These are phyloP conservation scores for Cymodocea nodosa DNA, from an alignment of 116 monocot species.

Conservation along the genomic window DNA sequence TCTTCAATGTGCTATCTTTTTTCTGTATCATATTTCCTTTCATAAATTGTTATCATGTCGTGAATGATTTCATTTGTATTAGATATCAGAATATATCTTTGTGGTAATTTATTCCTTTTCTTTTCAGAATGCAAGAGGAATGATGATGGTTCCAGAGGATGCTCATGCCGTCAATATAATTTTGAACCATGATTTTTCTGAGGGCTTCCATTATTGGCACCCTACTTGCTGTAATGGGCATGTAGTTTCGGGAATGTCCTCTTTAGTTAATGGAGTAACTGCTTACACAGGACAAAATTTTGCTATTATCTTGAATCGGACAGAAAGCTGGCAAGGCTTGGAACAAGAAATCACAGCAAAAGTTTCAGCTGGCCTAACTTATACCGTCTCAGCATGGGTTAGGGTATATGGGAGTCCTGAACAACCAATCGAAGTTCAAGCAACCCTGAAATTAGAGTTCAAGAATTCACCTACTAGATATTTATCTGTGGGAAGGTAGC, in stretches of 20 bases:
- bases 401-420: constrained; percentile 15
- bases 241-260: constrained; percentile 35
- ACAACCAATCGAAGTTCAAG: constrained; percentile 19
- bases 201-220: constrained; percentile 46
- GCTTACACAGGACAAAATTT: constrained; percentile 29
- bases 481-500: constrained; percentile 40
- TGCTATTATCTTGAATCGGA: constrained; percentile 39
- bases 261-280: constrained; percentile 34
- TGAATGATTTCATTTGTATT: background rate
- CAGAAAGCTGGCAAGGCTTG: constrained; percentile 45
- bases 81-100: background rate
- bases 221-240: constrained; percentile 54
- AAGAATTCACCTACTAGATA: constrained; percentile 16
- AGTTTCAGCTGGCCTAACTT: constrained; percentile 18
- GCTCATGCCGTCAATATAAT: constrained; percentile 29
- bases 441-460: constrained; percentile 35
- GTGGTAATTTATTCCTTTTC: background rate
- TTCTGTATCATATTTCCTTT: background rate
- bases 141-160: background rate
- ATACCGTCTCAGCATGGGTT: constrained; percentile 31
- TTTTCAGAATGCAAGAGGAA: constrained; percentile 1
- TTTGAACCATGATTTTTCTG: constrained; percentile 64
- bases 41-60: background rate
- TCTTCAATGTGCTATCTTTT: background rate
- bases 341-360: constrained; percentile 38